Conservation (phyloP, 2,329 filamentous ascomycete genomes). For the Aureobasidium sp. region DNA sequence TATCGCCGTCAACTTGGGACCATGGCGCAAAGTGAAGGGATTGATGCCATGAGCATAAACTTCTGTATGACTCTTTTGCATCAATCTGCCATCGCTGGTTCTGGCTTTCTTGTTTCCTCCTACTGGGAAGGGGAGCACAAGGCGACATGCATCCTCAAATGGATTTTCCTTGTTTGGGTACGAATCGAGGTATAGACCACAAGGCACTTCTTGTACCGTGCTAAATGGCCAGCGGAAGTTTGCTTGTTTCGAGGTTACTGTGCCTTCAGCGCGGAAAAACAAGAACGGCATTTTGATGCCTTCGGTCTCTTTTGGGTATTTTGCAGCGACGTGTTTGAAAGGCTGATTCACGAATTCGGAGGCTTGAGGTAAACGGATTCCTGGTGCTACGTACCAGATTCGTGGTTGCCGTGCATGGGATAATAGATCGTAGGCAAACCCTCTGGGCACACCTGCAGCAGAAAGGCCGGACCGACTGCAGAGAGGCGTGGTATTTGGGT, state of each 20-base stretch:
- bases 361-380: conserved; percentile 28
- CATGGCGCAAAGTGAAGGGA: conserved; percentile 29
- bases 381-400: conserved; percentile 29
- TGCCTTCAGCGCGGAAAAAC: conserved; percentile 28
- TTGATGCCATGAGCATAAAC: conserved; percentile 30
- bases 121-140: conserved; percentile 28
- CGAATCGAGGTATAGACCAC: conserved; percentile 30
- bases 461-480: conserved; percentile 26
- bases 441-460: conserved; percentile 25
- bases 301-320: conserved; percentile 26
- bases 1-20: conserved; percentile 27
- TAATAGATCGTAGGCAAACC: conserved; percentile 29
- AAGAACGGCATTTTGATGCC: conserved; percentile 31
- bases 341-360: conserved; percentile 30
- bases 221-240: conserved; percentile 30
- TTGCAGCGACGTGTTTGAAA: conserved; percentile 25
- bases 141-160: conserved; percentile 29
- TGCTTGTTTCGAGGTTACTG: conserved; percentile 27
- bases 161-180: conserved; percentile 29
- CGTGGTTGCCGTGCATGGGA: conserved; percentile 25
- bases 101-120: conserved; percentile 26
- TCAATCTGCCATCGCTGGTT: conserved; percentile 26
- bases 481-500: conserved; percentile 23
- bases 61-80: conserved; percentile 26
- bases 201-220: conserved; percentile 28